Conservation (phyloP, 345 rosid species). For the Aquilaria malaccensis region DNA sequence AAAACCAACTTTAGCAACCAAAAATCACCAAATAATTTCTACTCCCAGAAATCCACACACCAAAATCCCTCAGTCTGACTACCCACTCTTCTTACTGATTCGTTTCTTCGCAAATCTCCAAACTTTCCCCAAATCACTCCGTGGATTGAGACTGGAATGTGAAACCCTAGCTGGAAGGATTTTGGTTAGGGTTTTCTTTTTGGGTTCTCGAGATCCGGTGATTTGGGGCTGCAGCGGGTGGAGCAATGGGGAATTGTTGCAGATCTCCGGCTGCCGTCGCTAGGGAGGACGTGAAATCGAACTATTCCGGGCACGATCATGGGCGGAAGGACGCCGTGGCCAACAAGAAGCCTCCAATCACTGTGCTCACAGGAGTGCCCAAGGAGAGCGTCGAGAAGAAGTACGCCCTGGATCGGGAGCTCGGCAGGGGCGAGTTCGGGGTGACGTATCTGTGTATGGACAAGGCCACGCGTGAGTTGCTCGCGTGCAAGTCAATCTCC, state of each 20-base stretch:
- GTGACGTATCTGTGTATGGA: constrained; percentile 95
- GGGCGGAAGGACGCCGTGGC: constrained; percentile 43
- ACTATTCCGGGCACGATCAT: constrained; percentile 65
- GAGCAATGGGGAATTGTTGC: constrained; percentile 91
- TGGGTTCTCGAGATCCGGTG: constrained; percentile 19
- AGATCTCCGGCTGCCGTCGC: constrained; percentile 99
- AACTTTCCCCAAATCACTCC: not conserved
- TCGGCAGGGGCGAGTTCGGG: constrained; percentile 98
- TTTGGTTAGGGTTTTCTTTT: not conserved
- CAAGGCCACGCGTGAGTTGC: constrained; percentile 61
- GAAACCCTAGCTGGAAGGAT: constrained; percentile 31
- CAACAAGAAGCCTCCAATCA: constrained; percentile 56
- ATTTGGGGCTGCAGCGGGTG: constrained; percentile 9
- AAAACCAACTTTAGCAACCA: no score
- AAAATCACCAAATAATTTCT: no score
- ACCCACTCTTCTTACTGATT: constrained; percentile 11
- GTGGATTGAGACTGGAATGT: constrained; percentile 24
- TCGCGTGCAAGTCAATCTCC: constrained; percentile 94
- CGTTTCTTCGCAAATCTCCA: not conserved
- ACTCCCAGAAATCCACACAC: not conserved
- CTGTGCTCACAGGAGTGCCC: constrained; percentile 66
- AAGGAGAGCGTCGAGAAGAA: constrained; percentile 89
- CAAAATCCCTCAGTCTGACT: constrained; percentile 14
- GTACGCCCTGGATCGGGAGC: constrained; percentile 89
- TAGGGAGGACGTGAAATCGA: constrained; percentile 91